Evolutionary conservation across 257 asterid genomes (phyloP).

Genomic region (Ballota nigra): DNA sequence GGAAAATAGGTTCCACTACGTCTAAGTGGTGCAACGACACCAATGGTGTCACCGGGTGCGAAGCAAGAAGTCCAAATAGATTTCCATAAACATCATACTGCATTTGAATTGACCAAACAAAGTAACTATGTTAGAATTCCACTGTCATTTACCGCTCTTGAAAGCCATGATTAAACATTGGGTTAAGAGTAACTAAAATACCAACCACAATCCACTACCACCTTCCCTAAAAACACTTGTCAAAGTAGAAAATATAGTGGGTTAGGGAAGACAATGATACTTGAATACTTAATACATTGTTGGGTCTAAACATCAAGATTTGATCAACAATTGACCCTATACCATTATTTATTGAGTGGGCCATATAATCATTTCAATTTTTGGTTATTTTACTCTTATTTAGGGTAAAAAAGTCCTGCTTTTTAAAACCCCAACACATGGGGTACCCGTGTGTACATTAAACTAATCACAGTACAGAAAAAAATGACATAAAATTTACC

Average conservation of each 20-base stretch:
- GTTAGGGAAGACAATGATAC: constrained; percentile 17
- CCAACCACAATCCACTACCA: constrained; percentile 33
- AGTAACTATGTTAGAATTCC: constrained; percentile 10
- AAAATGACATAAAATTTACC: no score
- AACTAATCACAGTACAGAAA: constrained; percentile 2
- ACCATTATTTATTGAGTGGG: constrained; percentile 25
- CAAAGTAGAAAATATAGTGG: constrained; percentile 21
- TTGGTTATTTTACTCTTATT: not conserved
- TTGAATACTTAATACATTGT: constrained; percentile 11
- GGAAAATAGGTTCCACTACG: constrained; percentile 68
- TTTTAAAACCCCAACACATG: constrained; percentile 23
- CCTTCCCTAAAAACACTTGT: constrained; percentile 16
- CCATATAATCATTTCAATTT: constrained; percentile 26
- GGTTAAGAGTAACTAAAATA: constrained; percentile 15
- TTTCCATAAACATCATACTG: constrained; percentile 73
- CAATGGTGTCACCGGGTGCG: constrained; percentile 62
- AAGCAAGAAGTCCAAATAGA: constrained; percentile 59
- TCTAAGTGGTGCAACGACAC: constrained; percentile 65
- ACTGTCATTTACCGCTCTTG: not conserved
- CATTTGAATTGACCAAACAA: constrained; percentile 22
- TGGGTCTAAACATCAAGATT: constrained; percentile 7
- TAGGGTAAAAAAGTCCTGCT: constrained; percentile 15
- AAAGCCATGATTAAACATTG: constrained; percentile 3
- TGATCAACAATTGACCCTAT: constrained; percentile 32
- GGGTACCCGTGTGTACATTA: constrained; percentile 19